Conservation (phyloP, 495 filamentous ascomycete genomes). For the Geoglossum glabrum region DNA sequence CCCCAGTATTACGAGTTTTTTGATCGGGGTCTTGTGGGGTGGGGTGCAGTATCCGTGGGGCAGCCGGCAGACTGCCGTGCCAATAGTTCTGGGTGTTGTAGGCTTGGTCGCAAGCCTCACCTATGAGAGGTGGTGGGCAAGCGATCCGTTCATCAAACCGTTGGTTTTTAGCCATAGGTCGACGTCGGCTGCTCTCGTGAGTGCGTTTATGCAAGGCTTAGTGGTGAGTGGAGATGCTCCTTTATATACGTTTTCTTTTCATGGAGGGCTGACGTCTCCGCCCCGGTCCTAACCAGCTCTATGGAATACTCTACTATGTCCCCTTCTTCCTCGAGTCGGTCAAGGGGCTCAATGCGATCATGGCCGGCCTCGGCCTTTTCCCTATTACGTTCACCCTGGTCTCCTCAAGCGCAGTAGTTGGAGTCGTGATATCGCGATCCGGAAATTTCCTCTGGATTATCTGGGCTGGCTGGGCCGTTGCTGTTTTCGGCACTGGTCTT, state of each 20-base stretch:
- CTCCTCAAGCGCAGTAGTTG: background rate
- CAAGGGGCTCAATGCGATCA: constrained; percentile 25
- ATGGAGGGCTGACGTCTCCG: too few relatives aligned
- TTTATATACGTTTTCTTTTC: too few relatives aligned
- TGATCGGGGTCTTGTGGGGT: constrained; percentile 35
- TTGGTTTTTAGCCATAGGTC: background rate
- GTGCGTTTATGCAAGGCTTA: background rate
- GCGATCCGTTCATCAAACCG: background rate
- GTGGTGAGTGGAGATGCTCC: background rate
- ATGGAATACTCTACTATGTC: constrained; percentile 16
- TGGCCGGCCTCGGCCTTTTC: constrained; percentile 20
- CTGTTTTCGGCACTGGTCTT: constrained; percentile 25
- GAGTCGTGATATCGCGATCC: background rate
- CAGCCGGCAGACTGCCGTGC: constrained; percentile 32
- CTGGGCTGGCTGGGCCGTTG: background rate
- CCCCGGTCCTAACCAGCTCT: too few relatives aligned
- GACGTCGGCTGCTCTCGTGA: background rate
- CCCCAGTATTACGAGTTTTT: constrained; percentile 21
- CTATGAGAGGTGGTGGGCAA: background rate
- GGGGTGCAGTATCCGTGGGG: constrained; percentile 33
- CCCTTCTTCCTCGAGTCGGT: constrained; percentile 33
- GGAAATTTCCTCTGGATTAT: background rate
- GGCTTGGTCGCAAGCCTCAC: background rate
- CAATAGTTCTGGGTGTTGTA: constrained; percentile 28
- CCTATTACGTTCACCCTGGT: constrained; percentile 30